phyloP scores from a whole-genome alignment of 306 rosid genomes.

The Malus asiatica region DNA sequence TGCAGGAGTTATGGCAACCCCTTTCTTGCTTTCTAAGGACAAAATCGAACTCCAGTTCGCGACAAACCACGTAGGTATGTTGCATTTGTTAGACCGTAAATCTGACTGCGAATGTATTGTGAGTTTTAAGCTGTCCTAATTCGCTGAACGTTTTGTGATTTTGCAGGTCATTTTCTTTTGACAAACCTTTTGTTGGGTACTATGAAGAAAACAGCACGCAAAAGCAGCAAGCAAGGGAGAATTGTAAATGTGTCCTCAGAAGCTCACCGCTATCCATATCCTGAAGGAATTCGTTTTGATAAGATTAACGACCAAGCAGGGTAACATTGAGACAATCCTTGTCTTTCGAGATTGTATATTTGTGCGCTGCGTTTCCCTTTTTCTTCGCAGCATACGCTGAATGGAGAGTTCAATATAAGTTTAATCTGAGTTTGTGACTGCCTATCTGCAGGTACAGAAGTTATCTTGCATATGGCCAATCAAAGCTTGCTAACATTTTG shows the following conservation, averaged over 20 bases:
- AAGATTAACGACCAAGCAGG: constrained; percentile 55
- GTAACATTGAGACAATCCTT: constrained; percentile 26
- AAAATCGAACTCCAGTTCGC: constrained; percentile 82
- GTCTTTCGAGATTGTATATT: neutral
- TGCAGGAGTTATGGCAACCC: constrained; percentile 74
- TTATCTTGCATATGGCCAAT: constrained; percentile 75
- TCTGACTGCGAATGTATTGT: neutral
- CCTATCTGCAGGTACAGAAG: constrained; percentile 49
- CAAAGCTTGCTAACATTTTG: constrained; percentile 83
- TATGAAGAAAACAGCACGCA: constrained; percentile 61
- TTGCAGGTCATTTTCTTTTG: constrained; percentile 83
- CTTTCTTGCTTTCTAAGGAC: constrained; percentile 63
- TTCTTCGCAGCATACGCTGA: neutral
- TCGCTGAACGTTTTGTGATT: neutral
- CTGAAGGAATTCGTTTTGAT: constrained; percentile 66
- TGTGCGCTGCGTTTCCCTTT: neutral
- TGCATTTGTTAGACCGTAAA: neutral
- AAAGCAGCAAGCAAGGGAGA: constrained; percentile 71
- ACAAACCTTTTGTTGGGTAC: constrained; percentile 72
- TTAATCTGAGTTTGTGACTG: neutral
- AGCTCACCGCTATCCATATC: constrained; percentile 55
- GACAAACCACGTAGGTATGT: constrained; percentile 67
- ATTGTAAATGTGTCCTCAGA: constrained; percentile 64
- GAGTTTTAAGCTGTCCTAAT: neutral
- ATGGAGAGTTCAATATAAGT: neutral